phyloP scores from a whole-genome alignment of 495 filamentous ascomycete species.

The Sphaerosporella brunnea region DNA sequence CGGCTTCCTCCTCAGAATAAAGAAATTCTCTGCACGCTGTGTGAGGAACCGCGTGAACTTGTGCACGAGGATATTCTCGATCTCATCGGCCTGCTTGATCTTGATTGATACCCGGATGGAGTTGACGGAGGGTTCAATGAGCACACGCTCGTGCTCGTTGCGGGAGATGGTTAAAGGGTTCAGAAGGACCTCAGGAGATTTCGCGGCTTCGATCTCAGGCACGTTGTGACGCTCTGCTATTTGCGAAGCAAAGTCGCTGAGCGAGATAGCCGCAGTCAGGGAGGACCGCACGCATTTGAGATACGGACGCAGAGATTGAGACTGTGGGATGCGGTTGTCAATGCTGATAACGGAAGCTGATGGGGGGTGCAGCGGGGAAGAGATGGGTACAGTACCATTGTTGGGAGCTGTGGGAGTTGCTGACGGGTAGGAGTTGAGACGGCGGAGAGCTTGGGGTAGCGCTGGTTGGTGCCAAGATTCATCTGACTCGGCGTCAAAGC shows the following conservation, averaged over 20 bases:
- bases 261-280: slow-evolving; percentile 78
- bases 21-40: slow-evolving; percentile 92
- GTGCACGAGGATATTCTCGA: slow-evolving; percentile 90
- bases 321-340: background rate
- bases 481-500: too few relatives aligned
- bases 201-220: slow-evolving; percentile 84
- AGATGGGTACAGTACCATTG: background rate
- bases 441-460: background rate
- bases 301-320: slow-evolving; percentile 57
- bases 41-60: slow-evolving; percentile 95
- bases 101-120: slow-evolving; percentile 87
- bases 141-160: slow-evolving; percentile 86
- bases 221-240: slow-evolving; percentile 93
- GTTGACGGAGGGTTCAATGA: slow-evolving; percentile 92
- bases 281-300: slow-evolving; percentile 90
- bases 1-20: slow-evolving; percentile 85
- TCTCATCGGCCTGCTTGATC: slow-evolving; percentile 98
- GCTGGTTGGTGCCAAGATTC: too few relatives aligned
- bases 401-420: background rate
- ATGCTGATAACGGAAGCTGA: background rate
- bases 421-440: background rate
- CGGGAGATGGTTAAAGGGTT: slow-evolving; percentile 73
- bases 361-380: background rate
- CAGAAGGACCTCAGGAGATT: slow-evolving; percentile 84
- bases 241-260: slow-evolving; percentile 96